A percentile compares a stretch with the other conserved stretches of the same genome.
These are phyloP conservation scores for Rhinocladiella mackenziei DNA, from an alignment of 2,329 filamentous ascomycete genomes.

Conservation along the genomic window DNA sequence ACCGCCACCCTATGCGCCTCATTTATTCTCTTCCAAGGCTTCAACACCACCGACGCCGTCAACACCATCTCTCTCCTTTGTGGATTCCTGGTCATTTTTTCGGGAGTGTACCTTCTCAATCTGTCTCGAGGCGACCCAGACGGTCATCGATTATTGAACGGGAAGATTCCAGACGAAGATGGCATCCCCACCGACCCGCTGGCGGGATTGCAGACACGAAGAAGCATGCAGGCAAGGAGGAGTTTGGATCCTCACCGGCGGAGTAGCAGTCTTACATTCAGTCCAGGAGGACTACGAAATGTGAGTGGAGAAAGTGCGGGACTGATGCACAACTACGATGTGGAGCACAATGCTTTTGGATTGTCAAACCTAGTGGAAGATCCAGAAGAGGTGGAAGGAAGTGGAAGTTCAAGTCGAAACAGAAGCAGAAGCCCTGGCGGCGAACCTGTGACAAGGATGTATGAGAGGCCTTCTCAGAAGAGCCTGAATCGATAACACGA, in stretches of 20 bases:
- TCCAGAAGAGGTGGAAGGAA: conserved; percentile 20
- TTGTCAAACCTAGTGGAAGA: conserved; percentile 76
- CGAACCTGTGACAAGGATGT: conserved; percentile 18
- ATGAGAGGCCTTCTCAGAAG: conserved; percentile 25
- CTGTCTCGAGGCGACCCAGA: conserved; percentile 90
- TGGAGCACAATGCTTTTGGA: conserved; percentile 73
- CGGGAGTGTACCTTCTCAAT: conserved; percentile 91
- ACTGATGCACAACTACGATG: conserved; percentile 83
- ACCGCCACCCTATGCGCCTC: conserved; percentile 91
- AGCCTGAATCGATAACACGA: conserved; percentile 21
- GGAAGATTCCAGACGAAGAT: conserved; percentile 58
- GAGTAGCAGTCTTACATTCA: conserved; percentile 48
- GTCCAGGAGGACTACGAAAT: conserved; percentile 51
- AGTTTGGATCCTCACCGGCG: conserved; percentile 53
- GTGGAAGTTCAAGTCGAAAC: conserved; percentile 20
- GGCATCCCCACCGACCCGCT: conserved; percentile 88
- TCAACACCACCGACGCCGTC: conserved; percentile 88
- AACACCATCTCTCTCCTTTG: conserved; percentile 89
- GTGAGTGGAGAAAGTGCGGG: conserved; percentile 60
- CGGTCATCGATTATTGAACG: conserved; percentile 63
- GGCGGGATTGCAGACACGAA: conserved; percentile 80
- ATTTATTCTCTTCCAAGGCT: conserved; percentile 92
- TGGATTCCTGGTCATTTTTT: conserved; percentile 91
- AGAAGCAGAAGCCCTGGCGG: conserved; percentile 8
- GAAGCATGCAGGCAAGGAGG: conserved; percentile 86